Conservation (phyloP, 768 basidiomycete genomes). For the Lentinus brumalis region DNA sequence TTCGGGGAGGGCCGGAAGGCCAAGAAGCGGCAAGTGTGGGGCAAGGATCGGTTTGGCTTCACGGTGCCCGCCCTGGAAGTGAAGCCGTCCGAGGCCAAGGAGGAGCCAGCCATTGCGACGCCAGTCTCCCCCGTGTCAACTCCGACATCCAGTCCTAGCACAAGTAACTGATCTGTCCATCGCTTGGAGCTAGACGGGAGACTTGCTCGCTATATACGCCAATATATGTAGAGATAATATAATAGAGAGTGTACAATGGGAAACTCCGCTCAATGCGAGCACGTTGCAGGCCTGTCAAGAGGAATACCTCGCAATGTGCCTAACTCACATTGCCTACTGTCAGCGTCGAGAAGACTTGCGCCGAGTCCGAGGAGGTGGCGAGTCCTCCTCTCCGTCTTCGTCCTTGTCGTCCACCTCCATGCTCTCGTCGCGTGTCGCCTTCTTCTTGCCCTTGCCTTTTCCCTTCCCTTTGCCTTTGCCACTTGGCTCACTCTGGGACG, state of each 20-base stretch:
- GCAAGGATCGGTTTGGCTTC: conserved; percentile 88
- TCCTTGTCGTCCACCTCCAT: conserved; percentile 50
- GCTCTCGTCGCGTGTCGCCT: conserved; percentile 29
- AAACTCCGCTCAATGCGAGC: background rate
- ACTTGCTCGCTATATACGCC: conserved; percentile 4
- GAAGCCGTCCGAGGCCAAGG: conserved; percentile 13
- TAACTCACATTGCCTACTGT: background rate
- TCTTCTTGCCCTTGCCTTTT: conserved; percentile 28
- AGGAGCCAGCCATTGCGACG: conserved; percentile 11
- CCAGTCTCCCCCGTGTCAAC: background rate
- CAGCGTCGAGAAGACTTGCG: conserved; percentile 26
- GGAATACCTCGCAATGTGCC: background rate
- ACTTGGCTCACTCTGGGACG: conserved; percentile 33
- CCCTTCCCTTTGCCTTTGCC: conserved; percentile 16
- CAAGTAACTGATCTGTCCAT: background rate
- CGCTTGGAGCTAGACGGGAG: background rate
- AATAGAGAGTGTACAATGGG: conserved; percentile 16
- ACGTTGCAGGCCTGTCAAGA: background rate
- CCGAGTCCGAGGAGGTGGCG: conserved; percentile 21
- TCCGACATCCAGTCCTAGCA: background rate
- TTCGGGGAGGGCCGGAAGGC: conserved; percentile 85
- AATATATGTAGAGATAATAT: conserved; percentile 15
- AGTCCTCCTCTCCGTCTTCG: conserved; percentile 31
- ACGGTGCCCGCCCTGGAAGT: conserved; percentile 39
- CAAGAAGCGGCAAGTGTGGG: conserved; percentile 74